Base-by-base conservation (phyloP, 352 stramenopile genomes). In the Pythium monospermum region DNA sequence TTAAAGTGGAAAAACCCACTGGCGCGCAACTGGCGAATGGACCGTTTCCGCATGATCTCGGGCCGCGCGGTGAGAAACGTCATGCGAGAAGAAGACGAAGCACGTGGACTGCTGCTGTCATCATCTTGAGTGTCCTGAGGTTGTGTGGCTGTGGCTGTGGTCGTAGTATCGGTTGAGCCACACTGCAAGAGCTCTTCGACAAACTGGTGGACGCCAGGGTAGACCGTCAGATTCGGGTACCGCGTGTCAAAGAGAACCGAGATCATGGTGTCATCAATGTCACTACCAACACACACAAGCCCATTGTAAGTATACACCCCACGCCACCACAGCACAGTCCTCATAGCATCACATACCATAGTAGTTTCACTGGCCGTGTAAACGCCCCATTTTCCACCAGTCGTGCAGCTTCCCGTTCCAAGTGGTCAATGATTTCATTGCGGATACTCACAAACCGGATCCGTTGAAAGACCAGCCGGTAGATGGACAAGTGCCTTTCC, bases 191-290 rank as follows among this genome's bases (percentile, higher is more conserved):
- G 57, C 53, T 91, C 81, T 22, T 89, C 68, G 12, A 85, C 76
- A 27, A 91, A 91, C 69, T 91, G 81, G 61, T 89, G 77, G 13
- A 89, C 78, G 45, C 81, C 81, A 7, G 81, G 81, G 37, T 92
- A 92, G 4, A 92, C 78, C 11, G 81, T 90, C 27, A 92, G 64
- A 42, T 90, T 76, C 19, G 81, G 81, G 49, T 92, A 92, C 33
- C 81, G 73, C 38, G 68, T 83, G 53, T 92, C 81, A 35, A 92
- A 92, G 11, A 92, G 66, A 19, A 76, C 72, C 5, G 77, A 83
- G 10, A 87, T 63, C 64, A 91, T 68, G 30, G 81, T 91, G 57
- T 91, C 81, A 49, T 91, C 81, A 49, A 91, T 91, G 47, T 91
- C 81, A 56, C 80, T 91, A 47, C 15, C 2, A 11, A 50, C 28